These are phyloP conservation scores for Dictyostelium gargantuum DNA, from an alignment of 208 protist genomes.

Conservation along the genomic window DNA sequence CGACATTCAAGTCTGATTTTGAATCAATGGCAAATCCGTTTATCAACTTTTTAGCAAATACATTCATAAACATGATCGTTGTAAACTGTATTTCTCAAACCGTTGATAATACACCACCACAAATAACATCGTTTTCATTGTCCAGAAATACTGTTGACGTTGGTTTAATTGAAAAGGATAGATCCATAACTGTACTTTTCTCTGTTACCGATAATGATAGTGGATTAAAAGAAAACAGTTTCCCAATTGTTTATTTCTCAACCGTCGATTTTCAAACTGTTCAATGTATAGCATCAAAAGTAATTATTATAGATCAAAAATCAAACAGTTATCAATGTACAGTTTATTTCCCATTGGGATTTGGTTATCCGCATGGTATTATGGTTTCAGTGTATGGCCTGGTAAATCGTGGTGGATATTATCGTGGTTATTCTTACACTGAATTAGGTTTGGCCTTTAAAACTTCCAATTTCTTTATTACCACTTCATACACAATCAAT, in stretches of 20 bases:
- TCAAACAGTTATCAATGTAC: not conserved
- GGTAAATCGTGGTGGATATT: not conserved
- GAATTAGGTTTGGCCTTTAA: not conserved
- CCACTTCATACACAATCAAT: not conserved
- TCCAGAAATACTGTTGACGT: not conserved
- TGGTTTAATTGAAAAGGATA: not conserved
- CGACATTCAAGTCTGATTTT: not conserved
- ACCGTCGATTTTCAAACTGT: not conserved
- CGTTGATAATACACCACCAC: not conserved
- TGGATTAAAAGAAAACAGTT: not conserved
- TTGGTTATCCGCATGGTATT: not conserved
- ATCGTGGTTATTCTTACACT: not conserved
- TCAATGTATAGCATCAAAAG: not conserved
- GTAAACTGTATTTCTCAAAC: not conserved
- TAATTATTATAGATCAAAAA: not conserved
- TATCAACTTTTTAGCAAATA: not conserved
- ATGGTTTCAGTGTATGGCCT: not conserved
- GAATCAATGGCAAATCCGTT: not conserved
- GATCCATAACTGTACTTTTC: not conserved
- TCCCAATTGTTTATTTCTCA: not conserved
- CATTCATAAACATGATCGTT: not conserved
- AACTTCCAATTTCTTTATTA: too few relatives aligned
- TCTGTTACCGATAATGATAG: not conserved
- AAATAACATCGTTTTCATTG: not conserved
- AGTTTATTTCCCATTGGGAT: not conserved